phyloP scores from a whole-genome alignment of 1,284 basidiomycete genomes.

The Retiboletus flavoniger region DNA sequence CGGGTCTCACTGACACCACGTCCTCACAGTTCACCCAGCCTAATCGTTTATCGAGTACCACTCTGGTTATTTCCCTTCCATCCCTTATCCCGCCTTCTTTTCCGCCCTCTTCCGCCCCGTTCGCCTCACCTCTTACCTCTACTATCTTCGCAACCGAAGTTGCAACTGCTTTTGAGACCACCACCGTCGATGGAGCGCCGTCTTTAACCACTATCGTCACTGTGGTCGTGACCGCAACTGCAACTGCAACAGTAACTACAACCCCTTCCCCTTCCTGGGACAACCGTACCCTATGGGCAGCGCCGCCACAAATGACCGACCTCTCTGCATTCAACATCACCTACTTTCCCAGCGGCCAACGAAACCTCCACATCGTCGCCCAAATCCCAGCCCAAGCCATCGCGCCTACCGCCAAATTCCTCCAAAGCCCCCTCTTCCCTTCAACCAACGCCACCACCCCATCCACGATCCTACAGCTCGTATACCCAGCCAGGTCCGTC shows the following conservation, averaged over 20 bases:
- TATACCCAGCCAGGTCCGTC: slow-evolving; percentile 64
- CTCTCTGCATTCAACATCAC: slow-evolving; percentile 61
- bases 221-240: slow-evolving; percentile 25
- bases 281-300: slow-evolving; percentile 45
- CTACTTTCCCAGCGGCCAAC: slow-evolving; percentile 51
- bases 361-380: slow-evolving; percentile 59
- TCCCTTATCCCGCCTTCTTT: not conserved
- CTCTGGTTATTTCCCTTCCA: not conserved
- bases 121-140: not conserved
- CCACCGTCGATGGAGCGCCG: not conserved
- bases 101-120: not conserved
- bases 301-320: slow-evolving; percentile 54
- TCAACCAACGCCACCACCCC: slow-evolving; percentile 27
- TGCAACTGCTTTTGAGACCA: slow-evolving; percentile 9
- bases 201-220: slow-evolving; percentile 21
- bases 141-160: slow-evolving; percentile 9
- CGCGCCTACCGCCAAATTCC: slow-evolving; percentile 16
- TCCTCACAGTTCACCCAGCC: not conserved
- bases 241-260: slow-evolving; percentile 16
- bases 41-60: not conserved
- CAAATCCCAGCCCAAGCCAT: slow-evolving; percentile 43
- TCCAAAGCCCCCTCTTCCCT: slow-evolving; percentile 1
- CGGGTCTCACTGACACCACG: not conserved
- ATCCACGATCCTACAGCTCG: slow-evolving; percentile 50
- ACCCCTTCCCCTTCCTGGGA: slow-evolving; percentile 14